These are phyloP conservation scores for Kalmusia sp. DNA, from an alignment of 2,329 filamentous ascomycete species.

Conservation along the genomic window DNA sequence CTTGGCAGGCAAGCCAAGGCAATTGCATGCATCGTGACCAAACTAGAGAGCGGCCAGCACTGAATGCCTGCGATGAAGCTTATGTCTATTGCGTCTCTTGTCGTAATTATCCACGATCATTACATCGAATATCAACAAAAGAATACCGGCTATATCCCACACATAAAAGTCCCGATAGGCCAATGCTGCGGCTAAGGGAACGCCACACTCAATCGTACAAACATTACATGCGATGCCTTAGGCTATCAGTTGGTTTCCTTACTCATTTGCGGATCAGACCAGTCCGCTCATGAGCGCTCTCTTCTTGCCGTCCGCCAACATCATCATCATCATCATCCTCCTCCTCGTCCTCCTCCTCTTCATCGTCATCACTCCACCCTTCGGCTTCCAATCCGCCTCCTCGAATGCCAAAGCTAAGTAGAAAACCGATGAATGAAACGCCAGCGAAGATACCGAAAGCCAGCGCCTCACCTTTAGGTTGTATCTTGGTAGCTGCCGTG, in stretches of 20 bases:
- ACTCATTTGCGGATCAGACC: constrained; percentile 38
- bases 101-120: neutral
- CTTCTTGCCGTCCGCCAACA: too few species aligned
- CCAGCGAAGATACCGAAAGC: constrained; percentile 89
- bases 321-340: constrained; percentile 32
- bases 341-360: constrained; percentile 38
- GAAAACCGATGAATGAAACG: constrained; percentile 79
- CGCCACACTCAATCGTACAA: constrained; percentile 21
- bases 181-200: constrained; percentile 7
- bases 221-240: neutral
- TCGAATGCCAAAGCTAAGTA: constrained; percentile 79
- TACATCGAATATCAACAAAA: neutral
- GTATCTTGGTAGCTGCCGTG: constrained; percentile 74
- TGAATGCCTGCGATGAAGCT: neutral
- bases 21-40: neutral
- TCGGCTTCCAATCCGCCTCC: constrained; percentile 67
- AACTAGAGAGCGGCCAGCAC: neutral
- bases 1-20: too few species aligned
- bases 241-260: neutral
- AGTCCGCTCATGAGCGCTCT: constrained; percentile 34
- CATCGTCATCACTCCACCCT: constrained; percentile 56
- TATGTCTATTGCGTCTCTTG: neutral
- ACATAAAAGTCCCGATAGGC: neutral
- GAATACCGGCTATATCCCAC: neutral
- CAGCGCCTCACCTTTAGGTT: constrained; percentile 81